Base-by-base conservation (phyloP, 768 basidiomycete species). In the Neoboletus brunneissimus region DNA sequence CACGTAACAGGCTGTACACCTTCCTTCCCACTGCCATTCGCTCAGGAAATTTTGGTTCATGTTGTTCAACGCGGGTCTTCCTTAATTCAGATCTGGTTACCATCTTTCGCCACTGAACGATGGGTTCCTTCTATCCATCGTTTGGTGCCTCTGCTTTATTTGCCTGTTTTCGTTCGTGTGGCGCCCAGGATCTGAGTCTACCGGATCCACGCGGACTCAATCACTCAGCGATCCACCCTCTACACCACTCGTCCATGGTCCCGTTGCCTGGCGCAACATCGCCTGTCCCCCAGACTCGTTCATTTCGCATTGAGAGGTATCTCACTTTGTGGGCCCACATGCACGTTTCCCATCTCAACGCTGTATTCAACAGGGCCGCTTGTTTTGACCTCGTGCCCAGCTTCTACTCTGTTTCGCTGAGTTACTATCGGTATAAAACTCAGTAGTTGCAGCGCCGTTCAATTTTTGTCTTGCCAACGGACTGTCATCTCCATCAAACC, bases 401-500 rank as follows among this genome's bases (percentile, higher is more conserved):
- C 68, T 73, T 72, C 72, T 69, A 61, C 69, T 67, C 63, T 71
- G 72, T 64, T 73, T 72, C 71, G 71, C 71, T 72, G 71, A 72
- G 71, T 72, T 72, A 72, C 66, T 73, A 73, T 73, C 60, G 60
- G 63, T 73, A 72, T 72, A 72, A 72, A 72, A 70, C 72, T 70
- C 72, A 70, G 70, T 64, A 63, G 65, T 68, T 73, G 64, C 72
- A 61, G 68, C 72, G 70, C 66, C 65, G 66, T 70, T 64, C 71
- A 68, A 73, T 72, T 72, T 73, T 57, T 63, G 68, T 64, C 72
- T 70, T 72, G 64, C 62, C 71, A 73, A 73, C 72, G 41, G 48
- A 70, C 71, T 57, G 67, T 67, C 71, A 72, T 62, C 70, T 58
- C 51, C 67, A 60, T 57, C 70, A 57, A 58, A 64, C 47, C 53